These are phyloP conservation scores for Monilinia aucupariae DNA, from an alignment of 2,329 filamentous ascomycete genomes.

Conservation along the genomic window DNA sequence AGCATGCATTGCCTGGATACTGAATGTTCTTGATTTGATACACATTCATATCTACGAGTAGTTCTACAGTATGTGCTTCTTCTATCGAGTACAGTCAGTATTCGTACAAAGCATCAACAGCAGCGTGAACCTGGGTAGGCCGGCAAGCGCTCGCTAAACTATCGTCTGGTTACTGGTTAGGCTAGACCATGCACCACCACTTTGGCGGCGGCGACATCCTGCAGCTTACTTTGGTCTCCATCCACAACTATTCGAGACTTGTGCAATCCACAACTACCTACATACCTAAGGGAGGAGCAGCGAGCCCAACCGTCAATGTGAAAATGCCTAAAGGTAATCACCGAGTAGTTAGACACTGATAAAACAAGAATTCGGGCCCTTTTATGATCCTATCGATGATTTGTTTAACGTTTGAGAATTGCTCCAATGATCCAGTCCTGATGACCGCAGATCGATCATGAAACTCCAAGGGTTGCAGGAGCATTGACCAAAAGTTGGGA, in stretches of 20 bases:
- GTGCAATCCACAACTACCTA: slow-evolving; percentile 6
- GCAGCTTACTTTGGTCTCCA: not conserved
- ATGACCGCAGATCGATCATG: slow-evolving; percentile 9
- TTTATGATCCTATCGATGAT: not conserved
- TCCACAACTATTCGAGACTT: not conserved
- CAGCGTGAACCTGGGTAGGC: not conserved
- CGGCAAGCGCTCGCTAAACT: slow-evolving; percentile 8
- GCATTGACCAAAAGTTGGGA: not conserved
- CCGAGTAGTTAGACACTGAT: not conserved
- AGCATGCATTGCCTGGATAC: no score
- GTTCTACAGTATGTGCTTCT: not conserved
- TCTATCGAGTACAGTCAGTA: no score
- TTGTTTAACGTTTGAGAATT: slow-evolving; percentile 14
- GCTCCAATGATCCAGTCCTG: slow-evolving; percentile 13
- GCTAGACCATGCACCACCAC: not conserved
- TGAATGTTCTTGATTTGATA: no score
- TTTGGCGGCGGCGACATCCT: slow-evolving; percentile 13
- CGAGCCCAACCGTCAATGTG: slow-evolving; percentile 2
- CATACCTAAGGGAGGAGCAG: not conserved
- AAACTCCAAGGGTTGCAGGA: slow-evolving; percentile 9
- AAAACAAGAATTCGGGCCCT: not conserved
- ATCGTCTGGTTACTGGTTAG: not conserved
- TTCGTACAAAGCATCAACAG: no score
- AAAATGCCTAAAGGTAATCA: slow-evolving; percentile 1
- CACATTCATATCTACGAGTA: not conserved